Conservation (phyloP, 2,329 filamentous ascomycete species). For the Cladosporium sp. region DNA sequence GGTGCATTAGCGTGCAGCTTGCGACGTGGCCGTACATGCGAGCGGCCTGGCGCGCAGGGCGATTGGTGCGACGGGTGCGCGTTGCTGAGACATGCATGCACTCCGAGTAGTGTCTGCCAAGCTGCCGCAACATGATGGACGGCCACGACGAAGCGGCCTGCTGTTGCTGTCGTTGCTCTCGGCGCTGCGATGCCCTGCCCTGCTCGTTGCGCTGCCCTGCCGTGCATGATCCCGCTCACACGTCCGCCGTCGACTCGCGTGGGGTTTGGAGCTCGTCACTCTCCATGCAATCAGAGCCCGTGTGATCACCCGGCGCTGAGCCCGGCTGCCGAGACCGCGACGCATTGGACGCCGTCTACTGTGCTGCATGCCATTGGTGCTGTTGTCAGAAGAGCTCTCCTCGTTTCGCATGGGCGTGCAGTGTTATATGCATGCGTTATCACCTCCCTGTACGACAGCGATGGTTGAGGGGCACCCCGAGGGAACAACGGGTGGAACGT, state of each 20-base stretch:
- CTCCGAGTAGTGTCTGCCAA: background rate
- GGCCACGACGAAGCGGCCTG: constrained; percentile 2
- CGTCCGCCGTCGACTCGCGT: background rate
- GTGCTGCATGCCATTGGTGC: background rate
- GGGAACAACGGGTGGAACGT: background rate
- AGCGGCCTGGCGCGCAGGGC: background rate
- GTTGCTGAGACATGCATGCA: constrained; percentile 12
- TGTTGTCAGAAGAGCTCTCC: background rate
- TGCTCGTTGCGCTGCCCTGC: too few species aligned
- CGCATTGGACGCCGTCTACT: background rate
- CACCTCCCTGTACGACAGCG: background rate
- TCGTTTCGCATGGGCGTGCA: background rate
- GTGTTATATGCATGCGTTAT: background rate
- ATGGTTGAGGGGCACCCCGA: background rate
- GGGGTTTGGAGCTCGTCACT: background rate
- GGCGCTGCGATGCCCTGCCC: too few species aligned
- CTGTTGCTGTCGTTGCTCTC: background rate
- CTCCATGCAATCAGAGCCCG: background rate
- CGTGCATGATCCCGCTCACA: background rate
- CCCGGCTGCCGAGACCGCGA: background rate
- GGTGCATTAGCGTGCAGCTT: background rate
- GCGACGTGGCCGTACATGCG: background rate
- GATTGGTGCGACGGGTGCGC: constrained; percentile 1
- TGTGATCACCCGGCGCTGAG: background rate
- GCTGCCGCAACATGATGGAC: background rate